phyloP scores from a whole-genome alignment of 352 stramenopile genomes.

The Pythium brassicae region DNA sequence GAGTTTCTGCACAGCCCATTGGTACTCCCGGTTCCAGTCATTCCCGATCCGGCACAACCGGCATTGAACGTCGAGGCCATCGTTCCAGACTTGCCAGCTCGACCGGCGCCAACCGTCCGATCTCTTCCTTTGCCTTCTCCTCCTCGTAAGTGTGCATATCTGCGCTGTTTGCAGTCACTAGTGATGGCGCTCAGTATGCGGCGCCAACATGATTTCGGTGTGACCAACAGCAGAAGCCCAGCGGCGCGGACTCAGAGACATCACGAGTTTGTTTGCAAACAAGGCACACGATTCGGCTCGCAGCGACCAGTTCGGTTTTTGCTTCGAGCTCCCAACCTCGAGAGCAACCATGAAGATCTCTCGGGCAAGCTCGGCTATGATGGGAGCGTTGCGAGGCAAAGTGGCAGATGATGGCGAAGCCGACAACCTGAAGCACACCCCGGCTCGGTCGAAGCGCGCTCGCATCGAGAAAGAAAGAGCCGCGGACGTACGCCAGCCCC shows the following conservation, averaged over 20 bases:
- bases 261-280: not conserved
- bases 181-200: not conserved
- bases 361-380: not conserved
- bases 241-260: not conserved
- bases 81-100: not conserved
- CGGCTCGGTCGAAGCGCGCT: not conserved
- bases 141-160: conserved; percentile 1
- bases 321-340: not conserved
- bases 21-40: conserved; percentile 9
- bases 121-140: not conserved
- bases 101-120: not conserved
- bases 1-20: conserved; percentile 62
- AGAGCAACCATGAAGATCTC: not conserved
- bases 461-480: not conserved
- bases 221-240: not conserved
- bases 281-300: not conserved
- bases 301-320: not conserved
- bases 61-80: not conserved
- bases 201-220: not conserved
- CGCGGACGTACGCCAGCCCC: not conserved
- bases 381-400: not conserved
- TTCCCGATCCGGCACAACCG: no score
- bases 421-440: not conserved
- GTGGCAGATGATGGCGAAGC: not conserved
- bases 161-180: not conserved